Conservation (phyloP, 2,329 filamentous ascomycete species). For the Colletotrichum neosansevieriae region DNA sequence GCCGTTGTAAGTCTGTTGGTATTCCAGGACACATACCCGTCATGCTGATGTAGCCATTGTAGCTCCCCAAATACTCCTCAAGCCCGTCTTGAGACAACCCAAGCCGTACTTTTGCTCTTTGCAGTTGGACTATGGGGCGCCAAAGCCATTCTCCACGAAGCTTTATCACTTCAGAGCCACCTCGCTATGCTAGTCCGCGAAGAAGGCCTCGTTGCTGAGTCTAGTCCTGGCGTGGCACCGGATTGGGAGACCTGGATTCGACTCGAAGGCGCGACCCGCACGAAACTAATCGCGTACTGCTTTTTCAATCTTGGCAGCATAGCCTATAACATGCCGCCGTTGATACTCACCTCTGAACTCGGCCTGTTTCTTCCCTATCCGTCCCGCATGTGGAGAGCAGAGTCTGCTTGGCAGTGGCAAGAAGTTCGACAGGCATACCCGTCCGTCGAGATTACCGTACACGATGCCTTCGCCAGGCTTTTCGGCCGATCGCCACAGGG, state of each 20-base stretch:
- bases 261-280: conserved; percentile 67
- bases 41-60: conserved; percentile 1
- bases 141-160: conserved; percentile 70
- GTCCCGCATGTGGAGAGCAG: conserved; percentile 68
- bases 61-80: conserved; percentile 71
- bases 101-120: conserved; percentile 71
- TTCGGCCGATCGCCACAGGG: conserved; percentile 64
- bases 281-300: conserved; percentile 71
- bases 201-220: conserved; percentile 65
- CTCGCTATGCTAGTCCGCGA: conserved; percentile 70
- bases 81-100: conserved; percentile 73
- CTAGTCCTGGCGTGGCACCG: conserved; percentile 56
- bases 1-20: conserved; percentile 62
- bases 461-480: conserved; percentile 68
- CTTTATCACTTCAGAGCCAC: conserved; percentile 69
- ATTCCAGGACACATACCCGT: too few species aligned
- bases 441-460: conserved; percentile 64
- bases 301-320: conserved; percentile 74
- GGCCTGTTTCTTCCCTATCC: conserved; percentile 66
- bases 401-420: conserved; percentile 71
- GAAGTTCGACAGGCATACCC: conserved; percentile 65
- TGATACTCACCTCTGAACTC: conserved; percentile 70
- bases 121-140: conserved; percentile 72
- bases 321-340: conserved; percentile 70
- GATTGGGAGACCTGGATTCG: conserved; percentile 73